A percentile compares a stretch with the other conserved stretches of the same genome.
Evolutionary conservation across 495 filamentous ascomycete species (phyloP).

Genomic region (Penicillium desertorum): DNA sequence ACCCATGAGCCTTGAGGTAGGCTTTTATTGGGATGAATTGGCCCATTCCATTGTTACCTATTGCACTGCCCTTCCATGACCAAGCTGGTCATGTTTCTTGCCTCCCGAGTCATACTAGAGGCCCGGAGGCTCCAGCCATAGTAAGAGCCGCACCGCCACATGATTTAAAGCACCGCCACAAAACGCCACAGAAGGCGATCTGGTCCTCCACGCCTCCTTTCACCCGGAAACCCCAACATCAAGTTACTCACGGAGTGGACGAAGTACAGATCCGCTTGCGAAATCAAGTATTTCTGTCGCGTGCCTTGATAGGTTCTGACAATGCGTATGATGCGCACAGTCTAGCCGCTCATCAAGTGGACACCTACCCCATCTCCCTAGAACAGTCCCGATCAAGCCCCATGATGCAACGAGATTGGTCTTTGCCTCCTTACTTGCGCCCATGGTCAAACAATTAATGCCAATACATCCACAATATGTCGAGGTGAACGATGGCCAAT

Average conservation of each 20-base stretch:
- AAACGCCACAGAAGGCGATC: not conserved
- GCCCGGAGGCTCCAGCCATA: not conserved
- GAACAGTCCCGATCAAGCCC: not conserved
- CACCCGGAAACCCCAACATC: not conserved
- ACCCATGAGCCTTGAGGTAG: not conserved
- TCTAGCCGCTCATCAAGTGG: constrained; percentile 5
- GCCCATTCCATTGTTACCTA: not conserved
- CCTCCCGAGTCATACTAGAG: not conserved
- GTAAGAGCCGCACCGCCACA: not conserved
- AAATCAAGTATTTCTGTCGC: not conserved
- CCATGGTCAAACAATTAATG: not conserved
- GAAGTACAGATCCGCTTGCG: not conserved
- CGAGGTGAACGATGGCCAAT: not conserved
- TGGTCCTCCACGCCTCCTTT: not conserved
- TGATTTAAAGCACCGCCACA: not conserved
- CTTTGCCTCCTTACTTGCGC: not conserved
- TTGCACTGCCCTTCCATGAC: not conserved
- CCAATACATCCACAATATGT: not conserved
- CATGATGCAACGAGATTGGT: not conserved
- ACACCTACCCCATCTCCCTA: not conserved
- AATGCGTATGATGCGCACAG: not conserved
- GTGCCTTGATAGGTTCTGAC: not conserved
- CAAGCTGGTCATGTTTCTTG: not conserved
- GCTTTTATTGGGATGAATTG: not conserved
- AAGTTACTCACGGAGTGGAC: not conserved